These are phyloP conservation scores for Fusarium caatingaense DNA, from an alignment of 2,329 filamentous ascomycete species.

Conservation along the genomic window DNA sequence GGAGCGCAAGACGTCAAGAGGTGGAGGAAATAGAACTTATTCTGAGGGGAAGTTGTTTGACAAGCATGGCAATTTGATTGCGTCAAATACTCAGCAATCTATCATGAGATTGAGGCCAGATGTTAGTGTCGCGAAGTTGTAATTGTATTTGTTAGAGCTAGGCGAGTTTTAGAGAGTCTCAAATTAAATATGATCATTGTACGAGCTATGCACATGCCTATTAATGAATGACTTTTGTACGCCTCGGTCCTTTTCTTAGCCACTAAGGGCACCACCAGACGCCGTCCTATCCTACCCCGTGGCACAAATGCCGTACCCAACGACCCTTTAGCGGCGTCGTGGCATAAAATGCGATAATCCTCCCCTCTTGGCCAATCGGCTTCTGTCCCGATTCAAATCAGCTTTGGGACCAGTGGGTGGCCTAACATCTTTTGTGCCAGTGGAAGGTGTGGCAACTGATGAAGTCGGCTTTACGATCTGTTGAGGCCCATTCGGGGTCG, in stretches of 20 bases:
- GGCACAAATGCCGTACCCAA: not conserved
- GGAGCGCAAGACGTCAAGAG: slow-evolving; percentile 55
- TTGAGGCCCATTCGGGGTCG: not conserved
- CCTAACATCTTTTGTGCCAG: not conserved
- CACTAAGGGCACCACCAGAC: not conserved
- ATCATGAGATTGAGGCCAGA: slow-evolving; percentile 47
- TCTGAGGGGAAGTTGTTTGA: slow-evolving; percentile 59
- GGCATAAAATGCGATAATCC: not conserved
- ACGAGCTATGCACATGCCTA: too few relatives aligned
- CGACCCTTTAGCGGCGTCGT: not conserved
- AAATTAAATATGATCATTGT: not conserved
- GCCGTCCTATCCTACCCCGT: not conserved
- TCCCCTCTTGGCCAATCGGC: not conserved
- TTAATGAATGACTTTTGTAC: not conserved
- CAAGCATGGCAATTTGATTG: slow-evolving; percentile 56
- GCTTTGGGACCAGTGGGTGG: not conserved
- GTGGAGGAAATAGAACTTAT: slow-evolving; percentile 57
- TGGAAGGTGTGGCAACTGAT: not conserved
- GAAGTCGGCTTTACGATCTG: not conserved
- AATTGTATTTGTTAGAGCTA: not conserved
- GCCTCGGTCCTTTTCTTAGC: not conserved
- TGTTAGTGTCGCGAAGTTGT: slow-evolving; percentile 16
- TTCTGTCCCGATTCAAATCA: not conserved
- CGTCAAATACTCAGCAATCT: slow-evolving; percentile 61
- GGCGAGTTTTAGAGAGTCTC: not conserved